Percentiles rank a stretch among this genome's conserved stretches.
Evolutionary conservation across 2,329 filamentous ascomycete genomes (phyloP).

Genomic region (Fusarium siculi): DNA sequence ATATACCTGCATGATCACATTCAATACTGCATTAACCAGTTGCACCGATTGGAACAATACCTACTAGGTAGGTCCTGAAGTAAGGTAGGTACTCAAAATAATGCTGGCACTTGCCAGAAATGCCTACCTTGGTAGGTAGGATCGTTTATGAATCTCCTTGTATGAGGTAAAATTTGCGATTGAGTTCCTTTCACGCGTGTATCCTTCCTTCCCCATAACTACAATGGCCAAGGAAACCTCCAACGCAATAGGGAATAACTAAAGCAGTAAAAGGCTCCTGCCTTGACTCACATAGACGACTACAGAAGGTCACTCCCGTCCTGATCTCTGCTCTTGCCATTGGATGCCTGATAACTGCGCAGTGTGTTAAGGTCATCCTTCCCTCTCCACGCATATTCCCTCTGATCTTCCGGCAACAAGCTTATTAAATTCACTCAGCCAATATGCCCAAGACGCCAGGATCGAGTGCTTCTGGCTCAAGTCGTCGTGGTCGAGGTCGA

Average conservation of each 20-base stretch:
- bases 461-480: slow-evolving; percentile 14
- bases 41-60: background rate
- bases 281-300: background rate
- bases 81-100: background rate
- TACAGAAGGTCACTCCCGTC: background rate
- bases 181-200: background rate
- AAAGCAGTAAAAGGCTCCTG: background rate
- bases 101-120: background rate
- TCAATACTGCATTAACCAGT: background rate
- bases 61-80: background rate
- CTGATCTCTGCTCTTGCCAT: background rate
- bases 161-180: background rate
- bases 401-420: background rate
- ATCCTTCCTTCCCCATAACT: background rate
- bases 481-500: slow-evolving; percentile 14
- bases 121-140: background rate
- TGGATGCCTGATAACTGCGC: background rate
- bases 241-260: background rate
- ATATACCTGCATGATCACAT: background rate
- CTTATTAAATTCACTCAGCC: background rate
- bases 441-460: slow-evolving; percentile 25
- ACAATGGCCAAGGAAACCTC: background rate
- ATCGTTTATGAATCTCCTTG: background rate
- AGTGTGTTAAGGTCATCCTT: background rate
- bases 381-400: background rate